Percentiles rank a stretch among this genome's conserved stretches.
phyloP scores from a whole-genome alignment of 305 asterid genomes.

The Fraxinus velutina region DNA sequence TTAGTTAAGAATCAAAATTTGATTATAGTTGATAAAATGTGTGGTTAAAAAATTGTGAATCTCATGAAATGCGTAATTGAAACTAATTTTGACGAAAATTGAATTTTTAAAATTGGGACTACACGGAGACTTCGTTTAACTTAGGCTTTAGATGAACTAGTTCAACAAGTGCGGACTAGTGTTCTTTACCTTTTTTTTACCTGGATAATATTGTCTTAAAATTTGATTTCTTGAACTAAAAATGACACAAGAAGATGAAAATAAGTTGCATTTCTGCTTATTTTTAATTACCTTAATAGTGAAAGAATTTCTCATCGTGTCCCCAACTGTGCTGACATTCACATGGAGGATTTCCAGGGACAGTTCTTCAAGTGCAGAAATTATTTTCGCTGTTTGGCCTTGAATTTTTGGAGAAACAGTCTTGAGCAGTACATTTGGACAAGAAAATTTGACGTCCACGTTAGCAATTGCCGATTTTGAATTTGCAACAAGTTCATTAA shows the following conservation, averaged over 20 bases:
- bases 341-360: conserved; percentile 75
- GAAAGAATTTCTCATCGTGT: conserved; percentile 66
- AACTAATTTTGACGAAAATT: too few relatives aligned
- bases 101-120: not conserved
- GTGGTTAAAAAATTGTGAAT: too few relatives aligned
- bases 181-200: not conserved
- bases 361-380: conserved; percentile 63
- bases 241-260: not conserved
- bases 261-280: not conserved
- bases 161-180: not conserved
- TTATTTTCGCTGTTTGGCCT: conserved; percentile 64
- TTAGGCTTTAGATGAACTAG: not conserved
- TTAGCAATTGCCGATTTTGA: conserved; percentile 72
- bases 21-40: too few relatives aligned
- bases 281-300: conserved; percentile 64
- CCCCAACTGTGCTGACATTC: conserved; percentile 58
- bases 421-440: conserved; percentile 61
- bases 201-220: not conserved
- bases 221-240: not conserved
- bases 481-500: conserved; percentile 71
- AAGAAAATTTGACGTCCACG: conserved; percentile 79
- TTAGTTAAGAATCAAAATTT: too few relatives aligned
- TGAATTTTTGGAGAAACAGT: conserved; percentile 63
- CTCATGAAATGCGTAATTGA: too few relatives aligned
- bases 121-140: not conserved